Conservation (phyloP, 2,329 filamentous ascomycete genomes). For the Paracorniculantispora psalliotae region DNA sequence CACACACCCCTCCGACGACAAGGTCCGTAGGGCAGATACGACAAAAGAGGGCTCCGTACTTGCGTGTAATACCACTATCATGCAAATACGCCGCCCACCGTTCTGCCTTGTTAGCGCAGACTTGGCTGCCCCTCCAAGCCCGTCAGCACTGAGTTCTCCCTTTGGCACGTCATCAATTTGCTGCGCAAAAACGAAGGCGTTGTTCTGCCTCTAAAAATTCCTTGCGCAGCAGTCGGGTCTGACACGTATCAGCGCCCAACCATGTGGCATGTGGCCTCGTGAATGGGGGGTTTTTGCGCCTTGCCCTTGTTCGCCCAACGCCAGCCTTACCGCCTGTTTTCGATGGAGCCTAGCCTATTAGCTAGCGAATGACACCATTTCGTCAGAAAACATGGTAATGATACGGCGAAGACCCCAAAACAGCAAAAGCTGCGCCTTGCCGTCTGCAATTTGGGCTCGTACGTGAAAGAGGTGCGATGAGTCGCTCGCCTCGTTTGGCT, state of each 20-base stretch:
- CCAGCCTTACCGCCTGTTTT: slow-evolving; percentile 1
- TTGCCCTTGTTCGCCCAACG: neutral
- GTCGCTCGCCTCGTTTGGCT: too few relatives aligned
- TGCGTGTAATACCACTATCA: too few relatives aligned
- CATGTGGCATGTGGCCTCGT: neutral
- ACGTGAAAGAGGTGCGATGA: too few relatives aligned
- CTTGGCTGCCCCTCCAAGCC: neutral
- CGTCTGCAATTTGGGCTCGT: too few relatives aligned
- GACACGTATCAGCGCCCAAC: slow-evolving; percentile 2
- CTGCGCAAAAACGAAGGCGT: too few relatives aligned
- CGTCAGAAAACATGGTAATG: neutral
- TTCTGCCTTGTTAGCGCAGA: neutral
- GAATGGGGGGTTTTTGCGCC: too few relatives aligned
- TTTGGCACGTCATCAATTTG: neutral
- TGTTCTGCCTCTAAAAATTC: too few relatives aligned
- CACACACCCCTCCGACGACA: neutral
- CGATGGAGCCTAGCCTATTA: neutral
- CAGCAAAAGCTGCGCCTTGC: too few relatives aligned
- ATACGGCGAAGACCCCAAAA: too few relatives aligned
- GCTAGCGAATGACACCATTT: neutral
- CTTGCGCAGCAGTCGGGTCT: neutral
- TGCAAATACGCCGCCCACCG: neutral
- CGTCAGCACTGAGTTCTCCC: neutral
- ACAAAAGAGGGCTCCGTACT: too few relatives aligned
- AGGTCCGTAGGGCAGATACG: neutral